Conservation (phyloP, 345 rosid genomes). For the Aethionema arabicum region DNA sequence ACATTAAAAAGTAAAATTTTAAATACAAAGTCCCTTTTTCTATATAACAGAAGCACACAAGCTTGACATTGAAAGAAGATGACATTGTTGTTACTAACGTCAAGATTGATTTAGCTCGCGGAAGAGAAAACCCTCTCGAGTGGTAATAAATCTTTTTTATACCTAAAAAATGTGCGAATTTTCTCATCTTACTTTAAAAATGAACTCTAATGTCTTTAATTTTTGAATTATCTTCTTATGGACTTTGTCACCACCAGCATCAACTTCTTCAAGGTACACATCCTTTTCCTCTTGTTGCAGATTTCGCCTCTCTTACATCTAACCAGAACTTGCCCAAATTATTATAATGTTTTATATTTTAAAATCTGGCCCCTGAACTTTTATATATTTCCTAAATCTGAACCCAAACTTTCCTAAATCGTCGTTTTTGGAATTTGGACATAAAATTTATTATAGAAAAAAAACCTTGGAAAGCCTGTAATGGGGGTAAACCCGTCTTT, state of each 20-base stretch:
- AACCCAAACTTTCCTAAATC: too few species aligned
- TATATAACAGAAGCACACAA: constrained; percentile 58
- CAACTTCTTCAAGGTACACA: constrained; percentile 83
- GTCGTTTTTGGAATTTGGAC: too few species aligned
- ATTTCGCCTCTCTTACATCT: neutral
- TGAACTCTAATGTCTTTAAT: constrained; percentile 19
- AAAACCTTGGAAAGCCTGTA: too few species aligned
- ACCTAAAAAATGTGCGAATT: neutral
- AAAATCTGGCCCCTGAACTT: too few species aligned
- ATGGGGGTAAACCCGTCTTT: too few species aligned
- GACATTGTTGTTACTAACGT: constrained; percentile 81
- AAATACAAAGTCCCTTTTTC: neutral
- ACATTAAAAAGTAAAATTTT: neutral
- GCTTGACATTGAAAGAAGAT: constrained; percentile 62
- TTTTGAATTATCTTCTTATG: neutral
- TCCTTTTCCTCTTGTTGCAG: neutral
- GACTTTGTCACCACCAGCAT: constrained; percentile 54
- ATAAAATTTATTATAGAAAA: too few species aligned
- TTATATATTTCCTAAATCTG: too few species aligned
- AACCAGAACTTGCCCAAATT: too few species aligned
- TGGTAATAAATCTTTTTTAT: constrained; percentile 49
- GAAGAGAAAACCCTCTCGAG: constrained; percentile 82
- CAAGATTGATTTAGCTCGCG: constrained; percentile 86
- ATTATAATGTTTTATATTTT: too few species aligned
- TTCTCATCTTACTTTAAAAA: neutral